A percentile compares a stretch with the other conserved stretches of the same genome.
These are phyloP conservation scores for Mallotus repandus DNA, from an alignment of 441 rosid genomes.

Conservation along the genomic window DNA sequence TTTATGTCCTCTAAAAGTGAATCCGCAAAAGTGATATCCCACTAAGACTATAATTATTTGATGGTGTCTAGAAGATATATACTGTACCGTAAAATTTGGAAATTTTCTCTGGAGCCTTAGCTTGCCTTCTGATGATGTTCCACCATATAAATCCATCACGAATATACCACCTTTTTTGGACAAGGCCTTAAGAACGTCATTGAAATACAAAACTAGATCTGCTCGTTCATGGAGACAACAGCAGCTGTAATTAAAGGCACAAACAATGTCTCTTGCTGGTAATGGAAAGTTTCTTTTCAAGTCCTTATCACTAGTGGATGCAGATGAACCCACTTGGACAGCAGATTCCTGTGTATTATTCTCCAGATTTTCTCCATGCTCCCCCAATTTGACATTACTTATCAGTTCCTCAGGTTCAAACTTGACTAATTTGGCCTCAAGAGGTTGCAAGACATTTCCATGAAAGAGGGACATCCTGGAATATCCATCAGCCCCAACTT, in stretches of 20 bases:
- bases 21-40: not conserved
- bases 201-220: conserved; percentile 71
- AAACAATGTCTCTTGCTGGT: conserved; percentile 77
- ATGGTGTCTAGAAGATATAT: conserved; percentile 17
- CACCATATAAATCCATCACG: conserved; percentile 77
- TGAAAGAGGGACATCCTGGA: conserved; percentile 80
- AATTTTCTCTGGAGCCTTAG: conserved; percentile 76
- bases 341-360: conserved; percentile 30
- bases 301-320: conserved; percentile 21
- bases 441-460: conserved; percentile 76
- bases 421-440: conserved; percentile 55
- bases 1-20: not conserved
- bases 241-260: conserved; percentile 88
- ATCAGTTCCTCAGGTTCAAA: conserved; percentile 47
- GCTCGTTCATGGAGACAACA: conserved; percentile 80
- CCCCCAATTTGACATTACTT: conserved; percentile 40
- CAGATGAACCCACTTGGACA: conserved; percentile 27
- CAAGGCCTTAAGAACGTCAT: conserved; percentile 54
- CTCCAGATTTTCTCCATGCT: conserved; percentile 19
- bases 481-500: conserved; percentile 59
- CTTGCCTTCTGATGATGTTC: conserved; percentile 74
- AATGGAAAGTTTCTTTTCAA: conserved; percentile 32
- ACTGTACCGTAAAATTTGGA: conserved; percentile 64
- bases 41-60: not conserved
- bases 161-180: conserved; percentile 67